These are phyloP conservation scores for Thuja plicata DNA, from an alignment of 83 land plant species.

Conservation along the genomic window DNA sequence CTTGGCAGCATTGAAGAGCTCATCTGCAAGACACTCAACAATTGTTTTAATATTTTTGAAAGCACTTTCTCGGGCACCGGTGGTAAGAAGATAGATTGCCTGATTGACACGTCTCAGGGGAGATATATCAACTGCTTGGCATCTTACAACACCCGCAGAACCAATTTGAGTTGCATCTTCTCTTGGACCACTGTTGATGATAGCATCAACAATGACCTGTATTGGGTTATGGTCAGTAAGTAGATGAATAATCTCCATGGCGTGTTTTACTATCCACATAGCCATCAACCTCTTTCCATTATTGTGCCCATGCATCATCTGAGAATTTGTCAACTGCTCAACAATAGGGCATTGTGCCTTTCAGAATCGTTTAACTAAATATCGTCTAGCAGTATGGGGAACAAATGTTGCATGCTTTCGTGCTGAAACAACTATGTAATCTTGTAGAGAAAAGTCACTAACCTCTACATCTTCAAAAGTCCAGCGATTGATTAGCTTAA, in stretches of 20 bases:
- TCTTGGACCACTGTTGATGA: conserved; percentile 77
- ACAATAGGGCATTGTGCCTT: conserved; percentile 86
- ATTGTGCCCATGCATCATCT: conserved; percentile 87
- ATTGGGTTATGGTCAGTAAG: conserved; percentile 73
- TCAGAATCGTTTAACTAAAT: conserved; percentile 67
- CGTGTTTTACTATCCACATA: conserved; percentile 73
- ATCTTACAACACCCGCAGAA: conserved; percentile 80
- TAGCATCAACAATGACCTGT: conserved; percentile 72
- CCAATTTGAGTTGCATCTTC: conserved; percentile 81
- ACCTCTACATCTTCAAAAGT: no score
- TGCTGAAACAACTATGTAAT: no score
- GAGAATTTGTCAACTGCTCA: conserved; percentile 74
- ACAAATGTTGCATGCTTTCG: no score
- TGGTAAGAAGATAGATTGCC: conserved; percentile 74
- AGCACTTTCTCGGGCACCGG: conserved; percentile 77
- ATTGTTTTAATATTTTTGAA: conserved; percentile 76
- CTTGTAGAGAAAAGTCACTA: no score
- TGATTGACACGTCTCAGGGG: conserved; percentile 76
- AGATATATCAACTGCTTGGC: conserved; percentile 83
- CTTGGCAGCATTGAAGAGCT: conserved; percentile 80
- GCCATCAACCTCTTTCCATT: conserved; percentile 86
- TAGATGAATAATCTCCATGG: conserved; percentile 79
- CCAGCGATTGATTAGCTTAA: no score
- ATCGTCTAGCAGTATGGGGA: conserved; percentile 44
- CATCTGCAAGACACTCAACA: conserved; percentile 79